These are phyloP conservation scores for Wickerhamiella shivajii DNA, from an alignment of 805 yeast genomes.

Conservation along the genomic window DNA sequence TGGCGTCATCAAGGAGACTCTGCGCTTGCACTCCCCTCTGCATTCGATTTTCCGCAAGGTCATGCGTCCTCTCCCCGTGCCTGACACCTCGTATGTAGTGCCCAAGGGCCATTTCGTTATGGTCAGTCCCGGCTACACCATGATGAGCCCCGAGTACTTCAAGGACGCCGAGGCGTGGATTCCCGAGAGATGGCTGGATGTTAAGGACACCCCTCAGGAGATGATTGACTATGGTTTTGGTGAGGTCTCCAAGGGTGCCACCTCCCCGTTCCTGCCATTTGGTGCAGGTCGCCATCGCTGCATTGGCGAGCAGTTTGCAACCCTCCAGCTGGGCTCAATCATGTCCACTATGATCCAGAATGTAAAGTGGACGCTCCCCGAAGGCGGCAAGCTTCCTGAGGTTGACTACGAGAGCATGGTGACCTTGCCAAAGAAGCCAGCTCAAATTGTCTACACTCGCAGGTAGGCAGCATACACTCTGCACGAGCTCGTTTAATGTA, in stretches of 20 bases:
- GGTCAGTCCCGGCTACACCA: conserved; percentile 88
- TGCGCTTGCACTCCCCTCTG: conserved; percentile 91
- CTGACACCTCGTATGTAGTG: conserved; percentile 63
- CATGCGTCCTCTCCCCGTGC: conserved; percentile 58
- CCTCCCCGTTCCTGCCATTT: conserved; percentile 91
- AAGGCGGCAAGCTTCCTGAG: conserved; percentile 29
- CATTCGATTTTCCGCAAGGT: conserved; percentile 95
- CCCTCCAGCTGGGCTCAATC: conserved; percentile 78
- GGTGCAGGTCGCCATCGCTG: conserved; percentile 99
- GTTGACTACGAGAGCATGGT: conserved; percentile 87
- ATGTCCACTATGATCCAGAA: conserved; percentile 61
- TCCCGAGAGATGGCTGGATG: conserved; percentile 70
- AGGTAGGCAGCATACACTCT: no score
- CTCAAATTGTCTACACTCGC: conserved; percentile 17
- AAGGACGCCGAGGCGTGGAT: conserved; percentile 57
- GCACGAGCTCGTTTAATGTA: no score
- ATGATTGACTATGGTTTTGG: conserved; percentile 93
- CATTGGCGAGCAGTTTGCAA: conserved; percentile 97
- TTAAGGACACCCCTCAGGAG: conserved; percentile 18
- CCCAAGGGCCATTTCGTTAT: conserved; percentile 83
- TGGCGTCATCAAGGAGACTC: conserved; percentile 78
- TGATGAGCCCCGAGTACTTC: conserved; percentile 62
- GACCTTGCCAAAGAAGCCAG: conserved; percentile 68
- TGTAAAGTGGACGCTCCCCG: conserved; percentile 58
- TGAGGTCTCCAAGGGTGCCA: conserved; percentile 86